Base-by-base conservation (phyloP, 371 early-diverging fungal species). In the Dinochytrium kinnereticum region DNA sequence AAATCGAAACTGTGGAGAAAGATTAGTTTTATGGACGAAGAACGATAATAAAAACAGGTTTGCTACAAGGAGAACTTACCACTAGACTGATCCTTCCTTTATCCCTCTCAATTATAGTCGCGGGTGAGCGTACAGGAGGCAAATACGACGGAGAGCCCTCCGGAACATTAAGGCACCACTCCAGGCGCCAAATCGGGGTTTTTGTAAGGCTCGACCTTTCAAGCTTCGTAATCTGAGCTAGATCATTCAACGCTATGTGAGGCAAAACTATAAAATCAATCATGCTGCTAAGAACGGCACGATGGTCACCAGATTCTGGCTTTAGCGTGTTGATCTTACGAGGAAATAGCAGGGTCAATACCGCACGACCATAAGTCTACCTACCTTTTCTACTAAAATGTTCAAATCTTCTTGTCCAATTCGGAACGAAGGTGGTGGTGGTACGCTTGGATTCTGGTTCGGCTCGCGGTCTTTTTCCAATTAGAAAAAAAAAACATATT, bases 91-190 rank as follows among this genome's bases (percentile, higher is more conserved):
- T 66, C 34, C 76, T 33, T 7, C 59, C 66, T 37, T 15, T 37
- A 10, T 69, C 73, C 28, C 34, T n/a, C 17, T 78, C 76, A 28
- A 78, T 24, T 13, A 55, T 17, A 44, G 68, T 65, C n/a, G 57
- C 76, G 5, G 69, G 70, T 33, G 53, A 24, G 5, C 73, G 73
- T 1, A 40, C 24, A 1, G 72, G 36, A 21, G 74, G 71, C 10
- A 78, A 30, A 53, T 76, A 67, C n/a, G n/a, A 33, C 15, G 76
- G 76, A 15, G 66, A 75, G 55, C 55, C 73, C 17, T 68, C 51
- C 1, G 79, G 79, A 19, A 76, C 51, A 24, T 40, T 64, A 1
- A 78, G 26, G 61, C 79, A 76, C 79, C 79, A 78, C 33, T 78
- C 76, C 19, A 70, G 36, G 28, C 51, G 61, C 34, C 34, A 61